Conservation (phyloP, 1,139 yeast species). For the Debaryomyces coudertii region DNA sequence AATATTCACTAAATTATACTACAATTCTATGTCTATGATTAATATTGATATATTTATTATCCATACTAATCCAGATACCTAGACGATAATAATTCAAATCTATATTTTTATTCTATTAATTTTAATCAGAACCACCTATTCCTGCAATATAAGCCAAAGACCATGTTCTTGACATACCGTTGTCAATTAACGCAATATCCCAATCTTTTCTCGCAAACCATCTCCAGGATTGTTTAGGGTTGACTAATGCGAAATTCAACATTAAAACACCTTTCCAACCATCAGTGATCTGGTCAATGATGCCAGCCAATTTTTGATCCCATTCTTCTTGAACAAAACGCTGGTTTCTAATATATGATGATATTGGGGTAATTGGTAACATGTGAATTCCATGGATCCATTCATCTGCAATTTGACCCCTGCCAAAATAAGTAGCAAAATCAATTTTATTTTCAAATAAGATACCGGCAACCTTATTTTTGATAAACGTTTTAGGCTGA, state of each 20-base stretch:
- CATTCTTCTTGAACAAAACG: slow-evolving; percentile 48
- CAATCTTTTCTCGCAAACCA: slow-evolving; percentile 46
- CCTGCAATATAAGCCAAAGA: slow-evolving; percentile 47
- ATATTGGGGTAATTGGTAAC: slow-evolving; percentile 50
- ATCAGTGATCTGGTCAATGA: slow-evolving; percentile 42
- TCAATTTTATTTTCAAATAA: slow-evolving; percentile 49
- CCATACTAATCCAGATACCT: not conserved
- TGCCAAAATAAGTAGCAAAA: slow-evolving; percentile 48
- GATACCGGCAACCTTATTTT: slow-evolving; percentile 50
- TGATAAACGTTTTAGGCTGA: slow-evolving; percentile 41
- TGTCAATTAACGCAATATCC: slow-evolving; percentile 42
- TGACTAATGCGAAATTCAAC: slow-evolving; percentile 42
- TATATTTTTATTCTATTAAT: not conserved
- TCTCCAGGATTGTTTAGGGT: slow-evolving; percentile 39
- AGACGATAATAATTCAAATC: not conserved
- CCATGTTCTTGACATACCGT: slow-evolving; percentile 53
- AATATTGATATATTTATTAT: too few species aligned
- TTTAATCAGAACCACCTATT: slow-evolving; percentile 27
- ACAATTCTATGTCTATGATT: not conserved
- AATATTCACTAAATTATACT: too few species aligned
- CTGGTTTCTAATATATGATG: slow-evolving; percentile 40
- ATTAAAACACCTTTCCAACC: slow-evolving; percentile 51
- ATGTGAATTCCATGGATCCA: slow-evolving; percentile 55
- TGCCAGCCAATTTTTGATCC: slow-evolving; percentile 37
- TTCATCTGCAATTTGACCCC: slow-evolving; percentile 46